phyloP scores from a whole-genome alignment of 2,329 filamentous ascomycete species.

The Byssothecium circinans region DNA sequence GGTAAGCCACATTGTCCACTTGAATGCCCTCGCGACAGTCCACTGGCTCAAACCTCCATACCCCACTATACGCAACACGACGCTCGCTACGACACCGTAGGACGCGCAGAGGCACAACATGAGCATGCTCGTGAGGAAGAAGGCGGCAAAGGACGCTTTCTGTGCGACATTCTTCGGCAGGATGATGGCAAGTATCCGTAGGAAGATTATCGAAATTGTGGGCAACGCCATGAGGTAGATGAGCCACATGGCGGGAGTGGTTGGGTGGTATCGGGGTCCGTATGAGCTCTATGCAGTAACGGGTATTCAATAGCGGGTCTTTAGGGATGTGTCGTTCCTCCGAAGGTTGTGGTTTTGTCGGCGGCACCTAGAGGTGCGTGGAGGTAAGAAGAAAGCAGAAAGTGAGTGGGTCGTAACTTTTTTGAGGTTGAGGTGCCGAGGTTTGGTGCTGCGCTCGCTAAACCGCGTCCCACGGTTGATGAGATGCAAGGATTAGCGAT shows the following conservation, averaged over 20 bases:
- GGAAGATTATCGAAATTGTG: conserved; percentile 29
- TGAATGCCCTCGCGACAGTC: conserved; percentile 77
- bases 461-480: background rate
- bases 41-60: conserved; percentile 81
- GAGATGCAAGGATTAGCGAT: conserved; percentile 8
- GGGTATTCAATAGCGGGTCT: conserved; percentile 3
- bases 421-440: conserved; percentile 26
- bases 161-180: conserved; percentile 34
- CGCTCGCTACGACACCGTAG: conserved; percentile 76
- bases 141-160: conserved; percentile 64
- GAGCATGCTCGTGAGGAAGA: conserved; percentile 53
- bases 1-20: conserved; percentile 71
- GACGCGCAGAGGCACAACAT: conserved; percentile 50
- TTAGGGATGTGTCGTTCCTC: background rate
- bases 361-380: background rate
- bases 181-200: conserved; percentile 31
- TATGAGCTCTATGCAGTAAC: conserved; percentile 6
- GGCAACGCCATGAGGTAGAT: conserved; percentile 33
- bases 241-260: conserved; percentile 33
- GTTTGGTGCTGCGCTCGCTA: conserved; percentile 21
- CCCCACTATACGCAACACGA: conserved; percentile 70
- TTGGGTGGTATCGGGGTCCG: conserved; percentile 1
- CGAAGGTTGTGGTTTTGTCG: background rate
- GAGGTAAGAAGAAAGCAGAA: background rate
- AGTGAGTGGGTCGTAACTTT: conserved; percentile 13